Evolutionary conservation across 495 filamentous ascomycete genomes (phyloP), one percentile per base, ranked within the genome.

Genomic region (Aspergillus incahuasiensis): DNA sequence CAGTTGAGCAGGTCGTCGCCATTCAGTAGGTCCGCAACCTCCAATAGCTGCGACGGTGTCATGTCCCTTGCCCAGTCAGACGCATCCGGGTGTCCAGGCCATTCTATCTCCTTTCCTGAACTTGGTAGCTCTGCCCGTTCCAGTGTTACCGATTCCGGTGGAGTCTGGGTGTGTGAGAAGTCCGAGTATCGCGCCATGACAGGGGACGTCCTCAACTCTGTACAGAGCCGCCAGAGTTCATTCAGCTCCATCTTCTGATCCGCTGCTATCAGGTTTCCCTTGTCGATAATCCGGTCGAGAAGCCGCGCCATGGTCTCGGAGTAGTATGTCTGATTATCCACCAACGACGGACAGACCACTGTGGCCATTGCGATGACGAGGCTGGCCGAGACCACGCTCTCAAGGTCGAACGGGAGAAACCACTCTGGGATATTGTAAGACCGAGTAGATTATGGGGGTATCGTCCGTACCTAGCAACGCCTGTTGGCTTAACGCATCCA

Each of bases 401-500:
- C 74, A 28, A 74, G 70, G 55, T 77, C 74, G 38, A 77, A 77
- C 9, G 73, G 67, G 16, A 77, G 69, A 52, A 77, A 77, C 4
- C 65, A 72, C 61, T 77, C 74, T 77, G 45, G 3, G 7, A 19
- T 2, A 42, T 3, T 13, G 28, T 19, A 1, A 40, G 5, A 7
- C 19, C 6, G 12, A 18, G 19, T 11, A 2, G 8, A 15, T 5
- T 19, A 3, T 42, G 5, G 2, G 6, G 40, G 6, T 19, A 42
- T 7, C 5, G 11, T 38, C 34, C 41, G 13, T 71, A 75, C 74
- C 72, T 3, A 77, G 63, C 5, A 77, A 63, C 21, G 62, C 70
- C 56, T 77, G 72, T 1, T 54, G 46, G 50, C 74, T 68, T 35
- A 77, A 63, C 28, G 52, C 63, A 21, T 56, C 48, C 5, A 77